These are phyloP conservation scores for Olyra latifolia DNA, from an alignment of 176 grass and related monocot genomes.

Conservation along the genomic window DNA sequence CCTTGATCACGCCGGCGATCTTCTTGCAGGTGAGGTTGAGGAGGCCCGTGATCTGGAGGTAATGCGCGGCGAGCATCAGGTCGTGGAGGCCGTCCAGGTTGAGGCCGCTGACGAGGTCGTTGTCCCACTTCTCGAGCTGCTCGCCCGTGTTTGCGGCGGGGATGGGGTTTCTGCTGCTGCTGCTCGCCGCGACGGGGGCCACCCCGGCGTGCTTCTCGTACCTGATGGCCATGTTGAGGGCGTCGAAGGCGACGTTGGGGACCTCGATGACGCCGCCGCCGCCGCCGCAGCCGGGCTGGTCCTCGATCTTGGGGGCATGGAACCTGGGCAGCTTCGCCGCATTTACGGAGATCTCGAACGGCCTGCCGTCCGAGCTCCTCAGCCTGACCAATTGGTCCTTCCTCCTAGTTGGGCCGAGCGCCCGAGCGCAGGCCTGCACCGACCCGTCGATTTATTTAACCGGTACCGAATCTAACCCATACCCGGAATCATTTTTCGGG, in stretches of 20 bases:
- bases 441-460: too few species aligned
- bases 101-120: not conserved
- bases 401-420: too few species aligned
- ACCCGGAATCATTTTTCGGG: too few species aligned
- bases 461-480: too few species aligned
- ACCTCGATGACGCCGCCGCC: too few species aligned
- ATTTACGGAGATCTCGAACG: not conserved
- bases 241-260: too few species aligned
- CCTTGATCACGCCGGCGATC: conserved; percentile 3
- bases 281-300: not conserved
- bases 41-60: not conserved
- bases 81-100: not conserved
- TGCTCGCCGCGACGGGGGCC: not conserved
- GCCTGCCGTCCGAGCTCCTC: not conserved
- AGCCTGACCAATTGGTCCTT: not conserved
- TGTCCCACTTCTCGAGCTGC: not conserved
- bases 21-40: not conserved
- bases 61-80: not conserved
- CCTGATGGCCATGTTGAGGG: not conserved
- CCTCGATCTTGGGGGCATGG: not conserved
- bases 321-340: not conserved
- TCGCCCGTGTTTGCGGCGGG: not conserved
- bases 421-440: too few species aligned
- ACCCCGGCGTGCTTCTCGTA: not conserved
- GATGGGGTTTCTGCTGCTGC: not conserved